Percentiles rank a stretch among this genome's conserved stretches.
These are phyloP conservation scores for Sporothrix luriei DNA, from an alignment of 2,329 filamentous ascomycete genomes.

Conservation along the genomic window DNA sequence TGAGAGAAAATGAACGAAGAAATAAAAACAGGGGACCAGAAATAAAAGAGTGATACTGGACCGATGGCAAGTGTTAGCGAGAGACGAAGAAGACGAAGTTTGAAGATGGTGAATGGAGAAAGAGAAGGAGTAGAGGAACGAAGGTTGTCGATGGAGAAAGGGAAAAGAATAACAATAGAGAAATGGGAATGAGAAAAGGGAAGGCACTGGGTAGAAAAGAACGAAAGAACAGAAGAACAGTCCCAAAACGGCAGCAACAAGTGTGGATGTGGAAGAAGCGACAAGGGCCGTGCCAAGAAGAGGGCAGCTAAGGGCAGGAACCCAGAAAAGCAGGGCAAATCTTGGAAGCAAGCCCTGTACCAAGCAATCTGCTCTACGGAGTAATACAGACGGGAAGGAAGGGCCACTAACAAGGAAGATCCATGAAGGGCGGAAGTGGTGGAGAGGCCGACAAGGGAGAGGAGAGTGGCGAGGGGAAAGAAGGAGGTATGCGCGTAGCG, in stretches of 20 bases:
- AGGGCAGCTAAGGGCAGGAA: not conserved
- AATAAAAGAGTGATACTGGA: conserved; percentile 14
- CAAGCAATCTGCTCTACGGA: not conserved
- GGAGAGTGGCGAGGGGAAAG: not conserved
- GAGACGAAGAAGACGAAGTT: conserved; percentile 24
- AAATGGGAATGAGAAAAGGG: not conserved
- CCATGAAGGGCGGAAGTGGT: not conserved
- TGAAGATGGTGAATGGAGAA: conserved; percentile 5
- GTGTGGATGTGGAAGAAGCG: not conserved
- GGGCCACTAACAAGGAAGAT: not conserved
- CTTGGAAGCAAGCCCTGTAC: conserved; percentile 14
- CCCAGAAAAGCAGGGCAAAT: conserved; percentile 16
- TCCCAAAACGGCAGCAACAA: not conserved
- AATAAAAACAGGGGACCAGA: not conserved
- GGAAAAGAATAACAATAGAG: not conserved
- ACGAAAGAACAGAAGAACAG: not conserved
- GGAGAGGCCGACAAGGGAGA: not conserved
- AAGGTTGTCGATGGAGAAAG: conserved; percentile 1
- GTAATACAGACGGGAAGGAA: conserved; percentile 19
- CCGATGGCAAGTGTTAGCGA: conserved; percentile 22
- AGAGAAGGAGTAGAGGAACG: conserved; percentile 3
- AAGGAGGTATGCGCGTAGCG: not conserved
- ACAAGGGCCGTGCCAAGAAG: conserved; percentile 15
- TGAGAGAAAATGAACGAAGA: not conserved
- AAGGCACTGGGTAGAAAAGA: not conserved